phyloP scores from a whole-genome alignment of 768 basidiomycete species.

The Leccinum variicolor region DNA sequence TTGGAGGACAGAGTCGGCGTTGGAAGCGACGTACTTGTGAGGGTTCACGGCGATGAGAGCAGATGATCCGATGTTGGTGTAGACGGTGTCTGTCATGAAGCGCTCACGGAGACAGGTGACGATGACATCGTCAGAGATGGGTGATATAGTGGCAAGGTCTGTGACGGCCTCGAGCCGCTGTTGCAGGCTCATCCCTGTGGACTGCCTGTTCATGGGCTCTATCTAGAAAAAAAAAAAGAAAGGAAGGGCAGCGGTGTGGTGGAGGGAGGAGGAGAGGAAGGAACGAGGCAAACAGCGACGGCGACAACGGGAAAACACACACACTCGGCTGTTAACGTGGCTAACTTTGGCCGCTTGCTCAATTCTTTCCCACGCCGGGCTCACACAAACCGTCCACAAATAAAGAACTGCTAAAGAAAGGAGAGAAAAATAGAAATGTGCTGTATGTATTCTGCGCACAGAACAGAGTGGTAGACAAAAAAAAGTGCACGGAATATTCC shows the following conservation, averaged over 20 bases:
- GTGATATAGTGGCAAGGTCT: slow-evolving; percentile 65
- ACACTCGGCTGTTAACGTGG: slow-evolving; percentile 18
- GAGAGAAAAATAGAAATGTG: no score
- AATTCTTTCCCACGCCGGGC: slow-evolving; percentile 21
- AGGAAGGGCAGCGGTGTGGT: not conserved
- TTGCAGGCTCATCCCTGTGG: slow-evolving; percentile 45
- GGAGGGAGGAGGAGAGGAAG: slow-evolving; percentile 8
- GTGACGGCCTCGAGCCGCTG: slow-evolving; percentile 69
- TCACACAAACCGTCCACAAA: not conserved
- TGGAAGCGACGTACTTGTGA: slow-evolving; percentile 82
- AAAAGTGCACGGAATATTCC: no score
- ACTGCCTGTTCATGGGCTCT: slow-evolving; percentile 39
- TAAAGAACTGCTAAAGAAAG: not conserved
- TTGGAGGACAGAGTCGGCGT: slow-evolving; percentile 79
- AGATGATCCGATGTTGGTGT: slow-evolving; percentile 69
- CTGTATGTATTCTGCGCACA: no score
- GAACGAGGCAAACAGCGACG: slow-evolving; percentile 18
- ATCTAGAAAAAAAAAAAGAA: not conserved
- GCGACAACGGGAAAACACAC: slow-evolving; percentile 22
- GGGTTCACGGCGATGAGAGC: slow-evolving; percentile 87
- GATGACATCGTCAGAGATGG: slow-evolving; percentile 79
- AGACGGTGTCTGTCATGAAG: slow-evolving; percentile 80
- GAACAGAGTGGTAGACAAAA: no score
- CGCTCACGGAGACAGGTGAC: slow-evolving; percentile 83
- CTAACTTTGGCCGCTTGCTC: slow-evolving; percentile 17